Evolutionary conservation across 257 asterid species (phyloP), one percentile per base, ranked within the genome.

Genomic region (Forsythia viridissima): DNA sequence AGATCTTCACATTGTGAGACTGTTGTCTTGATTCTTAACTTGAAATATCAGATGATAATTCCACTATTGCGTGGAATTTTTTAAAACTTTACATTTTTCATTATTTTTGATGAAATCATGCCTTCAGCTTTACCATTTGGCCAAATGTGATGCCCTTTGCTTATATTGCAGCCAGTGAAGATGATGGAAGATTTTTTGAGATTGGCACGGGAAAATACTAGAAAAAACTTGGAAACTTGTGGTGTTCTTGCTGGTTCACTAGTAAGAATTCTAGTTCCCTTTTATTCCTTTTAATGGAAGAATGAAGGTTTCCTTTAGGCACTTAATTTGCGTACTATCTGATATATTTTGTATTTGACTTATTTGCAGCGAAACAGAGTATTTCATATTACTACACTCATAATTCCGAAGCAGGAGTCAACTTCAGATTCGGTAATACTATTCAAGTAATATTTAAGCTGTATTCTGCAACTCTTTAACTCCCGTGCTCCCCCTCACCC

Each of bases 191-290:
- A 85, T 75, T 89, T 89, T 80, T 76, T 89, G 82, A 85, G 88
- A 46, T 84, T 89, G 86, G 91, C 90, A 37, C 80, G 51, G 68
- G 81, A 81, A 81, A 89, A 87, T 75, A 89, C 91, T 52, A 15
- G 77, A 55, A 87, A 72, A 71, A 89, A 89, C 70, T 61, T 89
- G 59, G 91, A 89, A 82, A 89, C 92, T 3, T 89, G 93, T 73
- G 91, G 86, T 12, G 84, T 87, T 73, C 93, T 89, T 84, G 91
- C 91, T 74, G 93, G 93, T 76, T 85, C 91, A 72, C 84, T 89
- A 82, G 93, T 89, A 80, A 78, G 66, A n/a, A 46, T 34, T 66
- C 30, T 8, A 21, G 21, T 3, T 42, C 71, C 9, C 44, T 30
- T 75, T 42, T 6, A 36, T 77, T 43, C 5, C 37, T 59, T 11